Base-by-base conservation (phyloP, 2,329 filamentous ascomycete species). In the Microcyclosporella mali region DNA sequence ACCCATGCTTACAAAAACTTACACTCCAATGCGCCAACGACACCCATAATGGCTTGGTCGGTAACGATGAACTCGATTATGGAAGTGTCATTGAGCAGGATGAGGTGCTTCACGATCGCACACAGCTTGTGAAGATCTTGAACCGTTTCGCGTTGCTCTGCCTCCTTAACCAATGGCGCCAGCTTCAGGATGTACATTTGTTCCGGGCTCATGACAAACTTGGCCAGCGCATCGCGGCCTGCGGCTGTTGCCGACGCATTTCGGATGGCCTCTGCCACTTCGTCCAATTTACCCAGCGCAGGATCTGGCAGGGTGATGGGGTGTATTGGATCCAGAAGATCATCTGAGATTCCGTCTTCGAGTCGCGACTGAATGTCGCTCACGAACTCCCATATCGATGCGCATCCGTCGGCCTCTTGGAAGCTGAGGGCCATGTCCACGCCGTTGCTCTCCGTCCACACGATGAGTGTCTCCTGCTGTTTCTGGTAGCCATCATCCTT, bases 341-440 rank as follows among this genome's bases (percentile, higher is more conserved):
- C 90, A 61, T 97, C 92, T 32, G 88, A 94, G 41, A 95, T 75
- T 46, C 79, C 84, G 64, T 97, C 89, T 61, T 95, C 89, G 48
- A 90, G 76, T 30, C 84, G 80, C 62, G 85, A 81, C 65, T 97
- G 90, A 42, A 95, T 79, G 44, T 81, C 80, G 62, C 83, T 85
- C 46, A 98, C 85, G 56, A 97, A 97, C 58, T 90, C 88, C 92
- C 92, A 98, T 65, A 98, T 95, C 50, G 82, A 75, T 15, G 85
- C 80, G 67, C 92, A 98, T 34, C 90, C 92, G 55, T 97, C 92
- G 2, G 89, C 84, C 70, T 98, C 92, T 66, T 98, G 92, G 61
- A 98, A 98, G 64, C 89, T 95, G 51, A 98, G 77, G 33, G 92
- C 92, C 92, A 98, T 97, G 63, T 98, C 92, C 43, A 89, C 81